A percentile compares a stretch with the other conserved stretches of the same genome.
phyloP scores from a whole-genome alignment of 2,329 filamentous ascomycete species.

The Graphilbum sp. region DNA sequence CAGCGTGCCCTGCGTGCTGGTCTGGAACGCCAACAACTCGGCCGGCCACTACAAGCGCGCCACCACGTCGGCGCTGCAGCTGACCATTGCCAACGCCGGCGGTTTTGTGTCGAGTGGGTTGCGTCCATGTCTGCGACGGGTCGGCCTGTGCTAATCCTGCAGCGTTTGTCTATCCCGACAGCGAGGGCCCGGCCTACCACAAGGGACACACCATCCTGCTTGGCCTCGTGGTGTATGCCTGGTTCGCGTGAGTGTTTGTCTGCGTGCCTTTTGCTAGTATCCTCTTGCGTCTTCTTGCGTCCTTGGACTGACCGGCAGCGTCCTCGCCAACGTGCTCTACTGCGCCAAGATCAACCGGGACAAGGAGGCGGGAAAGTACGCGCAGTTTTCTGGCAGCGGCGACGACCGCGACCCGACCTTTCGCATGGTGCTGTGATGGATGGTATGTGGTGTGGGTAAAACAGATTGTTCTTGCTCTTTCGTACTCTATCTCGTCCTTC shows the following conservation, averaged over 20 bases:
- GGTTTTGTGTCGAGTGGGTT: constrained; percentile 39
- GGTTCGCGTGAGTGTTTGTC: constrained; percentile 43
- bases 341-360: constrained; percentile 48
- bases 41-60: constrained; percentile 56
- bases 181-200: constrained; percentile 39
- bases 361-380: constrained; percentile 42
- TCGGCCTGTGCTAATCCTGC: not conserved
- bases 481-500: too few species aligned
- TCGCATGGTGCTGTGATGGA: constrained; percentile 31
- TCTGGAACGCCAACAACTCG: constrained; percentile 52
- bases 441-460: too few species aligned
- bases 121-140: not conserved
- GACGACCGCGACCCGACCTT: constrained; percentile 50
- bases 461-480: too few species aligned
- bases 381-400: constrained; percentile 35
- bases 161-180: constrained; percentile 26
- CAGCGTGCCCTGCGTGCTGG: constrained; percentile 43
- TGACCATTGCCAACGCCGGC: constrained; percentile 50
- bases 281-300: too few species aligned
- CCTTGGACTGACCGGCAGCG: too few species aligned
- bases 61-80: constrained; percentile 47
- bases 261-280: not conserved
- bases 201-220: constrained; percentile 45
- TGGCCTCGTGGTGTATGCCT: constrained; percentile 41
- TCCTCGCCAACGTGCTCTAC: constrained; percentile 43